Evolutionary conservation across 2,329 filamentous ascomycete species (phyloP).

Genomic region (Cadophora sp.): DNA sequence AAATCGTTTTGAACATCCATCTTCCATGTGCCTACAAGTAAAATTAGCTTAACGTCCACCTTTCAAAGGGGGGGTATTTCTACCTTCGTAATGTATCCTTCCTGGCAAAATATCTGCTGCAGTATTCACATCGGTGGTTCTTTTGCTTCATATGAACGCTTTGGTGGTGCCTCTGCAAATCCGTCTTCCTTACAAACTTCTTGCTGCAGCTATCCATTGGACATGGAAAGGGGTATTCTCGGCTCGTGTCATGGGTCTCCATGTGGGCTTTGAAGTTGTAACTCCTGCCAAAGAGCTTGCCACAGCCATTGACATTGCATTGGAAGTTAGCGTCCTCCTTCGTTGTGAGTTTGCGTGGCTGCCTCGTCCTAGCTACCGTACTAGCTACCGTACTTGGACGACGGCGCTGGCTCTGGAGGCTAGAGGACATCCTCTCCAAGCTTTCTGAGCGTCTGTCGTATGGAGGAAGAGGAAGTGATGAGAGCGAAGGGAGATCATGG

Average conservation of each 20-base stretch:
- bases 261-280: constrained; percentile 90
- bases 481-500: constrained; percentile 41
- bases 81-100: constrained; percentile 85
- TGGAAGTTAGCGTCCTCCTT: constrained; percentile 74
- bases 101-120: constrained; percentile 74
- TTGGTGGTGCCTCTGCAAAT: constrained; percentile 69
- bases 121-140: constrained; percentile 74
- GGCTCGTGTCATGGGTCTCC: constrained; percentile 79
- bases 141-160: constrained; percentile 77
- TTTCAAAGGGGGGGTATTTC: constrained; percentile 19
- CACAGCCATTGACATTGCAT: constrained; percentile 73
- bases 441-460: constrained; percentile 42
- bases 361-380: constrained; percentile 41
- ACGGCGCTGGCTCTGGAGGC: constrained; percentile 31
- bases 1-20: constrained; percentile 75
- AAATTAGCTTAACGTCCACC: constrained; percentile 10
- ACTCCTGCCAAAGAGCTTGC: constrained; percentile 79
- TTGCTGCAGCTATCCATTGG: constrained; percentile 69
- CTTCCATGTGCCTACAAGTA: constrained; percentile 71
- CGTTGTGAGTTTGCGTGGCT: constrained; percentile 62
- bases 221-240: constrained; percentile 76
- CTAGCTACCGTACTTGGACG: constrained; percentile 39
- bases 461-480: constrained; percentile 38
- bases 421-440: constrained; percentile 33
- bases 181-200: constrained; percentile 83